Conservation (phyloP, 2,329 filamentous ascomycete genomes). For the Pseudofabraea citricarpa region DNA sequence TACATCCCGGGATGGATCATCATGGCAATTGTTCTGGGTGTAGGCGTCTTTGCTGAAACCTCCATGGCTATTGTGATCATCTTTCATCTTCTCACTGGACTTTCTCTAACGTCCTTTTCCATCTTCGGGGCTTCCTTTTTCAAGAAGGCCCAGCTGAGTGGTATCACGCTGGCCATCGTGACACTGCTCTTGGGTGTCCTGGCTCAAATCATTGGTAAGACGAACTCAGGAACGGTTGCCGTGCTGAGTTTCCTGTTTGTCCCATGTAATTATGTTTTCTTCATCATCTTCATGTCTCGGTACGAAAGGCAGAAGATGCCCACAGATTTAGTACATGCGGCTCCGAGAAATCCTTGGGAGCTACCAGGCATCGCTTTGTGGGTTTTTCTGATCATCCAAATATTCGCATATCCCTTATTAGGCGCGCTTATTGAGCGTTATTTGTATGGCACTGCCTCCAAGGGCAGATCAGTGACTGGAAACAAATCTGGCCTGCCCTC, state of each 20-base stretch:
- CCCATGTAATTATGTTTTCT: conserved; percentile 84
- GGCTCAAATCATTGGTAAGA: conserved; percentile 65
- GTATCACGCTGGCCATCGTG: conserved; percentile 70
- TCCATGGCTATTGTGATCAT: conserved; percentile 62
- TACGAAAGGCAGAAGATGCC: conserved; percentile 61
- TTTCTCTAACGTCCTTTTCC: conserved; percentile 74
- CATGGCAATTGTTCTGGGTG: conserved; percentile 59
- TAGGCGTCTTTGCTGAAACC: conserved; percentile 61
- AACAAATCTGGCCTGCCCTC: conserved; percentile 14
- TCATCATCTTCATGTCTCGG: conserved; percentile 69
- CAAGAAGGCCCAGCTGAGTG: conserved; percentile 80
- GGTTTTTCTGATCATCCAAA: conserved; percentile 73
- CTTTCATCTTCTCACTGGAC: conserved; percentile 70
- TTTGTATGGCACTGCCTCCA: conserved; percentile 70
- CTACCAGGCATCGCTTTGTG: conserved; percentile 73
- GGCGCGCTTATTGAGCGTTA: conserved; percentile 69
- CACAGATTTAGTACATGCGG: conserved; percentile 55
- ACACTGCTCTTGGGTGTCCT: conserved; percentile 75
- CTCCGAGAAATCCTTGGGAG: conserved; percentile 62
- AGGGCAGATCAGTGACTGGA: conserved; percentile 49
- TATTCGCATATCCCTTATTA: conserved; percentile 69
- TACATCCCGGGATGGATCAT: conserved; percentile 83
- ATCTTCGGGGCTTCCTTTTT: conserved; percentile 81
- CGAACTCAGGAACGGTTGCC: conserved; percentile 57
- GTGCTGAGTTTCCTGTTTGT: conserved; percentile 74